Evolutionary conservation across 495 filamentous ascomycete species (phyloP), one percentile per base, ranked within the genome.

Genomic region (Tuber aestivum): DNA sequence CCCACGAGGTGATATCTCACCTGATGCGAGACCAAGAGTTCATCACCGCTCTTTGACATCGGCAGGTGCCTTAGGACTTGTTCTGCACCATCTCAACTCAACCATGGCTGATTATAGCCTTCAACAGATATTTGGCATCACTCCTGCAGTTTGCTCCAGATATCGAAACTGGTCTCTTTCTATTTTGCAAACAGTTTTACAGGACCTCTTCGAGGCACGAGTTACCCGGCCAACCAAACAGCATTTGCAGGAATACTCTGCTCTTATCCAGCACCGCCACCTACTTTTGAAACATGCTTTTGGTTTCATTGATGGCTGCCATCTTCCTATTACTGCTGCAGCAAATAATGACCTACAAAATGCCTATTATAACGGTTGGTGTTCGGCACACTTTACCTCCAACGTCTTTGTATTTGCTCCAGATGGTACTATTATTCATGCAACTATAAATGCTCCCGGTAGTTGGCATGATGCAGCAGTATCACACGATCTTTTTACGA

Each of bases 381-480:
- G 21, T 48, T 72, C 40, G 12, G 35, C 41, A 4, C 50, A 74
- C 41, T 74, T 69, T 50, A 74, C 72, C 48, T 74, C 48, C 4
- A 74, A 74, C 21, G 14, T 74, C 0, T 40, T 74, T 69, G 72
- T 69, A 32, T 74, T 74, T 74, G 72, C 42, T 35, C 72, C 72
- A 20, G 50, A 74, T 44, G 72, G 41, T 65, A 74, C 48, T 0
- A 74, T 74, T 69, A 69, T 74, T 21, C 32, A 69, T 74, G 41
- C 42, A 32, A 74, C 72, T 20, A 37, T 74, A 20, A 74, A 74
- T 40, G 50, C 72, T 18, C 50, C 72, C 7, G 48, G 72, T 18
- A 74, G 40, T 41, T 73, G 45, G 72, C 72, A 74, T 70, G 72
- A 74, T 65, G n/a, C 41, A 35, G 72, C 72, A 18, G 41, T 74